Base-by-base conservation (phyloP, 139 green algal genomes). In the Raphidocelis subcapitata region DNA sequence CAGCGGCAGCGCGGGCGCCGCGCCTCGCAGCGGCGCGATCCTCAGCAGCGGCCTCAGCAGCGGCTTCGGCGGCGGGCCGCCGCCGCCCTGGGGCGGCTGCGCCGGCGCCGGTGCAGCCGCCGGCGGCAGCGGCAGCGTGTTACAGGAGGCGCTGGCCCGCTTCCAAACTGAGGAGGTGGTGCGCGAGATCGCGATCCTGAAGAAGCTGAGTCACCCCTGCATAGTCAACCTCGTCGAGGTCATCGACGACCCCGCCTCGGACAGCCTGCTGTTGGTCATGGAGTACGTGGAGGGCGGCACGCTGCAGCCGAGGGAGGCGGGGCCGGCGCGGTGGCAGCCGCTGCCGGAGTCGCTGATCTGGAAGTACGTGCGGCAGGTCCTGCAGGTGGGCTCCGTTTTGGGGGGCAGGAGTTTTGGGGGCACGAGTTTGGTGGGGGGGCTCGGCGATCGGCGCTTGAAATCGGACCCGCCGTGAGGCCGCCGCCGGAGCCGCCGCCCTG, bases 231-330 rank as follows among this genome's bases (percentile, higher is more conserved):
- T 87, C 20, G 72, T 86, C 21, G 83, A 85, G 63, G 80, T 86
- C 62, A 86, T 89, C 21, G 84, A 89, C 69, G 81, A 89, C 61
- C 84, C 84, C 23, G 54, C 33, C 37, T 80, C 69, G 1, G 81
- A 87, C 73, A 85, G 74, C 59, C 67, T 89, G 73, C 76, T 89
- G 67, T 67, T 89, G 57, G 84, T 89, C 57, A 89, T 89, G 84
- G 81, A 84, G 72, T 86, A 89, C 52, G 81, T 87, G 67, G 84
- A 87, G 76, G 80, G 79, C 3, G 49, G 59, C 51, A 79, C 75
- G 33, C 71, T 87, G 63, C 46, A 87, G 68, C 64, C 70, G 32
- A 54, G 41, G 41, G 68, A 54, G n/a, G 23, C 60, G 52, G 49
- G 72, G 61, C 28, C 56, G 5, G 41, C 32, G 31, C 73, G 62